Conservation (phyloP, 2,329 filamentous ascomycete species). For the Fusarium secorum region DNA sequence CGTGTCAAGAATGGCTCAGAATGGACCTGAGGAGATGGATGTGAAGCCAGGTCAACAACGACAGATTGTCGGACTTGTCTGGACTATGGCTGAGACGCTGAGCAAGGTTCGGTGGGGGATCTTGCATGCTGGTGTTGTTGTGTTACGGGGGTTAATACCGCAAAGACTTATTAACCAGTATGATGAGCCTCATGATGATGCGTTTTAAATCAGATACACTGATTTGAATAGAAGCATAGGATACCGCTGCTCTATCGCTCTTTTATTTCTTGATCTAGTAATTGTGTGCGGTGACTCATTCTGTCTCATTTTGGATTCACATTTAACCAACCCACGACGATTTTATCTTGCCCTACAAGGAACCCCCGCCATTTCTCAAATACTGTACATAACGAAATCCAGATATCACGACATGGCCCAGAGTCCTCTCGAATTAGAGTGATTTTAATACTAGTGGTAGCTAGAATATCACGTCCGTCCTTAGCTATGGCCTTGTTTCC, state of each 20-base stretch:
- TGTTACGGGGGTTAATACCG: slow-evolving; percentile 52
- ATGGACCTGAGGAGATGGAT: neutral
- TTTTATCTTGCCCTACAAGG: too few species aligned
- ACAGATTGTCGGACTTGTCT: slow-evolving; percentile 55
- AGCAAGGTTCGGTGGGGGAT: slow-evolving; percentile 68
- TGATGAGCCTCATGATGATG: neutral
- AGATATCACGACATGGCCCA: too few species aligned
- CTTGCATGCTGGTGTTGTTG: slow-evolving; percentile 67
- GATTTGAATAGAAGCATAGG: neutral
- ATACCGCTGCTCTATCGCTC: fast-evolving
- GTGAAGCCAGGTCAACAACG: neutral
- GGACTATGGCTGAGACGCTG: slow-evolving; percentile 63
- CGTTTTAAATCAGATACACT: neutral
- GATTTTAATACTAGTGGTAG: too few species aligned
- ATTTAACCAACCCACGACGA: too few species aligned
- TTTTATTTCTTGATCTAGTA: too few species aligned
- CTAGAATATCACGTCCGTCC: too few species aligned
- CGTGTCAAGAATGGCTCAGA: neutral
- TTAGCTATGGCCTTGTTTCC: too few species aligned
- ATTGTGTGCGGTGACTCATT: too few species aligned
- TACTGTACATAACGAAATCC: too few species aligned
- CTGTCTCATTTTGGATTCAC: too few species aligned
- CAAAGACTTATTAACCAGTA: slow-evolving; percentile 15
- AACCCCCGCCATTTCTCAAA: too few species aligned
- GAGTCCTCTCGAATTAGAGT: too few species aligned